Conservation (phyloP, 495 filamentous ascomycete species). For the Elasticomyces elasticus region DNA sequence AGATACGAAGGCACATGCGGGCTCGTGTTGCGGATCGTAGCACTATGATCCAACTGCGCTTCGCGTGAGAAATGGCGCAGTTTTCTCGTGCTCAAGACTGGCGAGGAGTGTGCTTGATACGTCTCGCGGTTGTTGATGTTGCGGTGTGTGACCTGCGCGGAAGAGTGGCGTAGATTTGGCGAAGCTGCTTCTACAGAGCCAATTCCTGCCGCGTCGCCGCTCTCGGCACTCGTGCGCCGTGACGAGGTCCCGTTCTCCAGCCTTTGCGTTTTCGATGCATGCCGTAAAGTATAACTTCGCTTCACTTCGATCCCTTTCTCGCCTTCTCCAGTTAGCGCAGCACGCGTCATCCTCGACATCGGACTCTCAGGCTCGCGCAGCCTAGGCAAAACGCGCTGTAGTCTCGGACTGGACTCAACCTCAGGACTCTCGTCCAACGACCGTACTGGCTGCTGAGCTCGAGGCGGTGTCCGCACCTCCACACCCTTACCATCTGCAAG, state of each 20-base stretch:
- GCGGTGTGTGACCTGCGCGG: no score
- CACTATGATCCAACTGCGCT: slow-evolving; percentile 1
- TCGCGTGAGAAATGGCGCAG: slow-evolving; percentile 3
- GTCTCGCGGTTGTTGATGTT: no score
- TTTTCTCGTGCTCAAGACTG: neutral
- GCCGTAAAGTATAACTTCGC: neutral
- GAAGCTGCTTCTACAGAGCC: no score
- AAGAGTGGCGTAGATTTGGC: neutral
- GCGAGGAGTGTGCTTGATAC: neutral
- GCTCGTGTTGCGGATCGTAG: neutral
- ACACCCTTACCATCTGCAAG: no score
- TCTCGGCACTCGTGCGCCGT: neutral
- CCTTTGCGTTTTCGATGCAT: neutral
- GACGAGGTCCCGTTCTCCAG: neutral
- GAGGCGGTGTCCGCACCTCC: no score
- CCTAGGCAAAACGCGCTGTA: neutral
- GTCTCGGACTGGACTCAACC: neutral
- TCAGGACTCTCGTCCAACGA: neutral
- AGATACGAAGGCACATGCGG: neutral
- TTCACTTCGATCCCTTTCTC: neutral
- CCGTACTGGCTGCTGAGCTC: neutral
- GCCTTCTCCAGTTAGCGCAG: neutral
- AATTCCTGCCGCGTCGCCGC: neutral
- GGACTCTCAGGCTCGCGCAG: neutral
- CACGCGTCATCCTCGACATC: neutral